phyloP scores from a whole-genome alignment of 1,284 basidiomycete genomes.

The Ustilago trichophora region DNA sequence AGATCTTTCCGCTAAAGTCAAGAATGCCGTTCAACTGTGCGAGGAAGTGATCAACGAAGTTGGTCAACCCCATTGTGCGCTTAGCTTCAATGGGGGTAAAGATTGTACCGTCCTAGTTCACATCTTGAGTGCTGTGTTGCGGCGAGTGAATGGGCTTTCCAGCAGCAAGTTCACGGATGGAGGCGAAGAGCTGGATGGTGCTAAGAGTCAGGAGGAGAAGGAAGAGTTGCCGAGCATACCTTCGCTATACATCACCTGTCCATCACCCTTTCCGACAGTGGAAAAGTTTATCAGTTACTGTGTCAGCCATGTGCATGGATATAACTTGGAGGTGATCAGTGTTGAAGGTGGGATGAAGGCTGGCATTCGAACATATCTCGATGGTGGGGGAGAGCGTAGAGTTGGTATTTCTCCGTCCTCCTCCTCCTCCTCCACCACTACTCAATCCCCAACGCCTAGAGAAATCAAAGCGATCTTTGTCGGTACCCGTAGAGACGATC shows the following conservation, averaged over 20 bases:
- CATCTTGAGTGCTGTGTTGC: conserved; percentile 77
- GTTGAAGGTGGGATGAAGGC: conserved; percentile 83
- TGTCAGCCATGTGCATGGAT: conserved; percentile 69
- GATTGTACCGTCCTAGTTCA: conserved; percentile 94
- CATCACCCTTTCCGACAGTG: conserved; percentile 84
- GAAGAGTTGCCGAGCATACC: conserved; percentile 71
- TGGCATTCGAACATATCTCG: conserved; percentile 77
- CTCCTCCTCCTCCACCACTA: no score
- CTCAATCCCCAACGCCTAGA: background rate
- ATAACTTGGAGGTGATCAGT: conserved; percentile 81
- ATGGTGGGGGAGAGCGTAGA: conserved; percentile 67
- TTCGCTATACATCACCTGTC: conserved; percentile 87
- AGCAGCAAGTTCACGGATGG: background rate
- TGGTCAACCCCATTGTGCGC: conserved; percentile 50
- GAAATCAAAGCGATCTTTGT: conserved; percentile 81
- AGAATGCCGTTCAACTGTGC: conserved; percentile 47
- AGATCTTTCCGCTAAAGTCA: conserved; percentile 38
- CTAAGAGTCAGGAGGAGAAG: background rate
- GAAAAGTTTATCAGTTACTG: conserved; percentile 83
- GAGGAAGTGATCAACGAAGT: conserved; percentile 56
- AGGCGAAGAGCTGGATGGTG: no score
- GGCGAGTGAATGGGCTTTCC: conserved; percentile 67
- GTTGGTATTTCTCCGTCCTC: background rate
- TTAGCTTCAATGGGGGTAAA: conserved; percentile 98
- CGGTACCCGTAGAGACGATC: conserved; percentile 86